phyloP scores from a whole-genome alignment of 129 eudicot species.

The Cynara cardunculus region DNA sequence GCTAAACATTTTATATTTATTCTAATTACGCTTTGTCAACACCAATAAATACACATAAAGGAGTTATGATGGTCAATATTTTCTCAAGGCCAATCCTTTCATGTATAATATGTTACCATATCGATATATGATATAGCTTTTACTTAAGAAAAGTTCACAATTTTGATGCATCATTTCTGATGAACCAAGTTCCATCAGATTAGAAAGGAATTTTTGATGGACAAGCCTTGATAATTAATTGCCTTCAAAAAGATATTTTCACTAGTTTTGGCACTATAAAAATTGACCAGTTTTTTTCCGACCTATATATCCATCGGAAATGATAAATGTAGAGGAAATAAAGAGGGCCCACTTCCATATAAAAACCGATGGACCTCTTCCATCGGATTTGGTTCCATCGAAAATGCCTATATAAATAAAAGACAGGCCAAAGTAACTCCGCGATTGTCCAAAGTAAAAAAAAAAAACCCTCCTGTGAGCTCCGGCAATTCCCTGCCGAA shows the following conservation, averaged over 20 bases:
- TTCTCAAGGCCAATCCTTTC: not conserved
- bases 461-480: not conserved
- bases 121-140: not conserved
- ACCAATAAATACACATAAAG: not conserved
- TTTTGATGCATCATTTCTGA: not conserved
- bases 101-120: constrained; percentile 1
- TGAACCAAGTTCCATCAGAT: not conserved
- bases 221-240: constrained; percentile 8
- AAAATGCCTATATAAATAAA: not conserved
- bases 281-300: not conserved
- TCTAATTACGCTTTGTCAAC: not conserved
- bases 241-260: not conserved
- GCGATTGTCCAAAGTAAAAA: not conserved
- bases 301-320: not conserved
- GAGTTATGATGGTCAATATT: not conserved
- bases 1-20: not conserved
- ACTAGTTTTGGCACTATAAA: not conserved
- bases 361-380: constrained; percentile 1
- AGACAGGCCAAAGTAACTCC: not conserved
- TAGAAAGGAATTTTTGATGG: not conserved
- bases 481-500: not conserved
- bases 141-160: not conserved
- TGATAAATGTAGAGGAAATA: not conserved
- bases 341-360: constrained; percentile 8
- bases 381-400: not conserved